These are phyloP conservation scores for Boletus subparvulus DNA, from an alignment of 768 basidiomycete genomes.

Conservation along the genomic window DNA sequence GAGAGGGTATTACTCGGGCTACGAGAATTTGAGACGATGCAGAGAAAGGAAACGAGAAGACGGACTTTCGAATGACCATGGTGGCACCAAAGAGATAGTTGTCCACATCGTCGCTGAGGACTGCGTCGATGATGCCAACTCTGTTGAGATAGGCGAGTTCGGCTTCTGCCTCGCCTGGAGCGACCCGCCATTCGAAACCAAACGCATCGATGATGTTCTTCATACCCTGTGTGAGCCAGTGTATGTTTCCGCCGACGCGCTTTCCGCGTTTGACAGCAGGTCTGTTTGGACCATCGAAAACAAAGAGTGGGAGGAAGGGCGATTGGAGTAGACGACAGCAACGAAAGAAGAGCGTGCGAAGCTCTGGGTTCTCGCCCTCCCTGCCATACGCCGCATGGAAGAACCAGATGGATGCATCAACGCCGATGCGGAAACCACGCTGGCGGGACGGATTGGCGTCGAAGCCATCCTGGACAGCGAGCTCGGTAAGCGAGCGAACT, in stretches of 20 bases:
- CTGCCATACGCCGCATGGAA: constrained; percentile 68
- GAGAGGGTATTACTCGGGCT: constrained; percentile 73
- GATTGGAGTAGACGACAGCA: constrained; percentile 74
- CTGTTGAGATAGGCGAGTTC: constrained; percentile 86
- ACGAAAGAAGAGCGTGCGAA: constrained; percentile 82
- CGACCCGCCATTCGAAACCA: constrained; percentile 78
- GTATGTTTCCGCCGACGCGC: constrained; percentile 56
- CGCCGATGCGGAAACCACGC: constrained; percentile 79
- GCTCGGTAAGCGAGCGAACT: constrained; percentile 71
- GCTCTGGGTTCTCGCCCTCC: constrained; percentile 85
- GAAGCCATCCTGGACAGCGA: constrained; percentile 76
- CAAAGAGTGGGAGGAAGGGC: constrained; percentile 85
- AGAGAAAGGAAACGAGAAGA: neutral
- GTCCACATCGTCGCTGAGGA: constrained; percentile 92
- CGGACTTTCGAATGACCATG: constrained; percentile 81
- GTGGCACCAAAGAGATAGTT: constrained; percentile 87
- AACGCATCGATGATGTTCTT: constrained; percentile 77
- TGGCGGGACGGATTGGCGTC: constrained; percentile 58
- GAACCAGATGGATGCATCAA: constrained; percentile 84
- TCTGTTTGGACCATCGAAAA: constrained; percentile 87
- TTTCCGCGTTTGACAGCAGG: constrained; percentile 81
- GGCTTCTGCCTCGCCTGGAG: constrained; percentile 94
- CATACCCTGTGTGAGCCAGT: constrained; percentile 73
- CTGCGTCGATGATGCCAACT: constrained; percentile 80
- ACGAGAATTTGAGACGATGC: constrained; percentile 6